phyloP scores from a whole-genome alignment of 2,329 filamentous ascomycete genomes.

The Hypomyces rosellus region DNA sequence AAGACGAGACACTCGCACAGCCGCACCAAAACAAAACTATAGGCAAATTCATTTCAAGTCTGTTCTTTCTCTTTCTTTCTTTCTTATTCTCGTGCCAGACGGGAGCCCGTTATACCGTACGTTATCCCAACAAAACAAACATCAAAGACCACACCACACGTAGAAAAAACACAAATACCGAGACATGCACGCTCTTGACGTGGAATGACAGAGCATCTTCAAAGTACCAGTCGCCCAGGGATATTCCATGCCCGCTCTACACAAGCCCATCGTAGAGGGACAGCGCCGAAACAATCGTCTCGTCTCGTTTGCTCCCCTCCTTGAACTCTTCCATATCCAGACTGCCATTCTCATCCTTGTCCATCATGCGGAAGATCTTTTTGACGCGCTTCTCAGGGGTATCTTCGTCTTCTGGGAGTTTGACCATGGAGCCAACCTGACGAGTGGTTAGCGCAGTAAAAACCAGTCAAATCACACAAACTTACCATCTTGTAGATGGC shows the following conservation, averaged over 20 bases:
- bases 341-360: slow-evolving; percentile 98
- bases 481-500: slow-evolving; percentile 99
- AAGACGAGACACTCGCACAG: too few species aligned
- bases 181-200: not conserved
- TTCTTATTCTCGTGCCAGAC: slow-evolving; percentile 1
- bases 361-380: slow-evolving; percentile 99
- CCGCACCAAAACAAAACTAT: too few species aligned
- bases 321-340: slow-evolving; percentile 98
- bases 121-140: not conserved
- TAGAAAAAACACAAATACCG: not conserved
- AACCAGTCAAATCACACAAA: not conserved
- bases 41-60: not conserved
- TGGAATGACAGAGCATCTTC: not conserved
- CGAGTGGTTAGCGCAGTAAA: not conserved
- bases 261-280: slow-evolving; percentile 95
- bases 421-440: slow-evolving; percentile 97
- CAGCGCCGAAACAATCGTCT: slow-evolving; percentile 95
- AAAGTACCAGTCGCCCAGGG: not conserved
- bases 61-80: not conserved
- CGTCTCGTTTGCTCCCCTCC: slow-evolving; percentile 96
- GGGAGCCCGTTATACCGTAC: not conserved
- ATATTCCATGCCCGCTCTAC: slow-evolving; percentile 32
- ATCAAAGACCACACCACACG: not conserved
- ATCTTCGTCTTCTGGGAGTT: slow-evolving; percentile 96
- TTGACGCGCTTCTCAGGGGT: slow-evolving; percentile 95